A percentile compares a stretch with the other conserved stretches of the same genome.
These are phyloP conservation scores for Crepidotus variabilis DNA, from an alignment of 768 basidiomycete species.

Conservation along the genomic window DNA sequence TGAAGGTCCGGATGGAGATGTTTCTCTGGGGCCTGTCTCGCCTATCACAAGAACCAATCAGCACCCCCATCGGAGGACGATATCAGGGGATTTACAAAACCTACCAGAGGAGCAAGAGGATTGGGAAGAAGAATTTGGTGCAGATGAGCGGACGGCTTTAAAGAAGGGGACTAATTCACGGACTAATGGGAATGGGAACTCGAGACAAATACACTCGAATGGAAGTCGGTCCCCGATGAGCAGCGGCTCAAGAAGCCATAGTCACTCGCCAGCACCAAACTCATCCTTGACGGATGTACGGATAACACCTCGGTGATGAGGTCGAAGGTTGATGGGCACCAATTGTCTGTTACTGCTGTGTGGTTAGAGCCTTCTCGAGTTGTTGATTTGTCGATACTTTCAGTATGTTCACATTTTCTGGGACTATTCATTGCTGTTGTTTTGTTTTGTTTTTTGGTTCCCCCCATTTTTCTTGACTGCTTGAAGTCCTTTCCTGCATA, in stretches of 20 bases:
- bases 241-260: conserved; percentile 49
- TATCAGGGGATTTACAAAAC: conserved; percentile 48
- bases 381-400: no score
- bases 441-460: no score
- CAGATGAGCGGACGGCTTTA: conserved; percentile 43
- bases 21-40: conserved; percentile 6
- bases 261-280: conserved; percentile 44
- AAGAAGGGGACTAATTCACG: conserved; percentile 16
- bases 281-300: conserved; percentile 36
- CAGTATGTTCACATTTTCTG: no score
- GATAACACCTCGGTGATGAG: conserved; percentile 24
- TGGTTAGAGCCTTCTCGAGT: no score
- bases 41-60: background rate
- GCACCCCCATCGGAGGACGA: conserved; percentile 13
- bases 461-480: no score
- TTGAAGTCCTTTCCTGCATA: no score
- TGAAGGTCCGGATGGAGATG: conserved; percentile 45
- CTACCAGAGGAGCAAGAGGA: conserved; percentile 60
- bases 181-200: conserved; percentile 7
- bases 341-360: no score
- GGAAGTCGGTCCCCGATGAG: conserved; percentile 13
- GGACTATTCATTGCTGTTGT: no score
- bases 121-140: conserved; percentile 43
- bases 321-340: background rate
- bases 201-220: conserved; percentile 13